These are phyloP conservation scores for Dipteronia sinensis DNA, from an alignment of 345 rosid genomes.

Conservation along the genomic window DNA sequence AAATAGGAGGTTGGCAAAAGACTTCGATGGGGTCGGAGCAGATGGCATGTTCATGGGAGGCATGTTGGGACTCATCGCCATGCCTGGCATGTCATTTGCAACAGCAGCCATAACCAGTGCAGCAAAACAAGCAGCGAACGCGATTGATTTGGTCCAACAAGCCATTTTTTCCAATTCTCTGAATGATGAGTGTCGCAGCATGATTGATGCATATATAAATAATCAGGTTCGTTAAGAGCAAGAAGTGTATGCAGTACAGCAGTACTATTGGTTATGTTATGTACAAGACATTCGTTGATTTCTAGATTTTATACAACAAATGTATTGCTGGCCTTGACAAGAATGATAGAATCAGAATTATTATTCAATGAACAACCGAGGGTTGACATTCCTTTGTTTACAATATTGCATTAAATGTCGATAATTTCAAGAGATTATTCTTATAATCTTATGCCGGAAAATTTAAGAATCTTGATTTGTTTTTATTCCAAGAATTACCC, in stretches of 20 bases:
- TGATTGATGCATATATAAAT: neutral
- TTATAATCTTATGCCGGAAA: neutral
- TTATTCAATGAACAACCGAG: neutral
- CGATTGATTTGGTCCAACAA: slow-evolving; percentile 6
- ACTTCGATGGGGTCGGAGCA: neutral
- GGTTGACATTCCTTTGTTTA: neutral
- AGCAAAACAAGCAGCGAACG: slow-evolving; percentile 25
- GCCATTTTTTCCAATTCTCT: slow-evolving; percentile 12
- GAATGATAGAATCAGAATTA: neutral
- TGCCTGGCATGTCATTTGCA: neutral
- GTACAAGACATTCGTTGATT: neutral
- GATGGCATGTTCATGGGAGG: slow-evolving; percentile 37
- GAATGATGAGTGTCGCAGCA: neutral
- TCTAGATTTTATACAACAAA: neutral
- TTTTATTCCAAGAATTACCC: neutral
- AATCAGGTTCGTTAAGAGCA: neutral
- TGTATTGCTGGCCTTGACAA: neutral
- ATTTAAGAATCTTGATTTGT: neutral
- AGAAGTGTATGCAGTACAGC: neutral
- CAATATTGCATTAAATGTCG: neutral
- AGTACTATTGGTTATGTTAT: neutral
- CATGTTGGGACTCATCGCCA: neutral
- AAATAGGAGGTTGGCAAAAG: neutral
- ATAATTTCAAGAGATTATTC: neutral
- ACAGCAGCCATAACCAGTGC: slow-evolving; percentile 24